phyloP scores from a whole-genome alignment of 2,329 filamentous ascomycete species.

The Trichoderma aggressivum region DNA sequence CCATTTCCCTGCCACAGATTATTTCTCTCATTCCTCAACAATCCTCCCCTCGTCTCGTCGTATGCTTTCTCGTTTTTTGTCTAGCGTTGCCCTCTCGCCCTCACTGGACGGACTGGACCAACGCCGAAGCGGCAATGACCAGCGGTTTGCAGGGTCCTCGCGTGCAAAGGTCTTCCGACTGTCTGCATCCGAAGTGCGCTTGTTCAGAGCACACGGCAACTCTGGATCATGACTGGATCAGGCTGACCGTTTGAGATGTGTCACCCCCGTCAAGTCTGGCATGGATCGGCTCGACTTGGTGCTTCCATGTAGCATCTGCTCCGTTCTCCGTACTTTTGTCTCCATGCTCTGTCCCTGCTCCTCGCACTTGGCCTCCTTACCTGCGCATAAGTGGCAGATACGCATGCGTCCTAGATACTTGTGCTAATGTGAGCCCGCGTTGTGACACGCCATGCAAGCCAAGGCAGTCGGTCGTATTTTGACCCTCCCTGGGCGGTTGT shows the following conservation, averaged over 20 bases:
- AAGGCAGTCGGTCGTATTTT: background rate
- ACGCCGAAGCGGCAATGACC: background rate
- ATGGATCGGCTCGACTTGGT: slow-evolving; percentile 12
- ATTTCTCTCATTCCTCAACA: background rate
- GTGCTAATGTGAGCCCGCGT: background rate
- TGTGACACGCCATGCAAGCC: background rate
- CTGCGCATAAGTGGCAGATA: slow-evolving; percentile 5
- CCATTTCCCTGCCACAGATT: background rate
- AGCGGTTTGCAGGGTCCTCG: background rate
- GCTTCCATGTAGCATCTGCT: slow-evolving; percentile 4
- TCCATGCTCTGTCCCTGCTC: background rate
- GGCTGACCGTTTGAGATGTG: slow-evolving; percentile 8
- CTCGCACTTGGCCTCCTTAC: background rate
- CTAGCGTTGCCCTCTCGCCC: background rate
- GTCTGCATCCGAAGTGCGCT: slow-evolving; percentile 1
- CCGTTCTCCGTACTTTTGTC: slow-evolving; percentile 7
- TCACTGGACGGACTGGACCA: background rate
- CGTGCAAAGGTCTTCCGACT: slow-evolving; percentile 3
- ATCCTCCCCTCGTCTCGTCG: background rate
- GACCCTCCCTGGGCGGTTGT: background rate
- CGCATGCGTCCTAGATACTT: slow-evolving; percentile 1
- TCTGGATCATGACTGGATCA: slow-evolving; percentile 4
- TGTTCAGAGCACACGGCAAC: background rate
- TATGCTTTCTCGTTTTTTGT: background rate
- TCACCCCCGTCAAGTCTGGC: slow-evolving; percentile 4